A percentile compares a stretch with the other conserved stretches of the same genome.
These are phyloP conservation scores for Cephalotrichum gorgonifer DNA, from an alignment of 2,329 filamentous ascomycete genomes.

Conservation along the genomic window DNA sequence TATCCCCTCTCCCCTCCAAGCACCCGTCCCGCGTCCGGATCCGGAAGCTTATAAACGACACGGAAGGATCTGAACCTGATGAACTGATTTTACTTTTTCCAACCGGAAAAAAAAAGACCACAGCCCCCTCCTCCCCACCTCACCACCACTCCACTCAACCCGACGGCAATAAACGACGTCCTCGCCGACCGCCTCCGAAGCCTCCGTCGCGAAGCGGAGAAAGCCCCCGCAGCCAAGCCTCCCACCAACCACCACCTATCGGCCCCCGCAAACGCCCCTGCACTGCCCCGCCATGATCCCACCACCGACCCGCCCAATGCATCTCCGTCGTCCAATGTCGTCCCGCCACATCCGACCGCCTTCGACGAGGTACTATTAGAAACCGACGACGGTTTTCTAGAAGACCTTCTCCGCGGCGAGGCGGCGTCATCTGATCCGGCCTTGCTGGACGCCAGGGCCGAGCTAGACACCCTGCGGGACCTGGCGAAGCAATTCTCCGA, in stretches of 20 bases:
- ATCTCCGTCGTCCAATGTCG: not conserved
- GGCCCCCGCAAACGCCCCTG: not conserved
- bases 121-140: constrained; percentile 9
- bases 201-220: constrained; percentile 30
- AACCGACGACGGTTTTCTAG: constrained; percentile 40
- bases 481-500: constrained; percentile 2
- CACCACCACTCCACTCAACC: constrained; percentile 18
- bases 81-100: constrained; percentile 1
- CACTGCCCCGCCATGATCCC: not conserved
- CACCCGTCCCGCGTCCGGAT: no score
- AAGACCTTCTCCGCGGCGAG: constrained; percentile 38
- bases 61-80: no score
- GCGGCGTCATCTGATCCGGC: constrained; percentile 16
- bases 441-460: not conserved
- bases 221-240: constrained; percentile 9
- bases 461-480: constrained; percentile 1
- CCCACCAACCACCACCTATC: not conserved
- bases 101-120: not conserved
- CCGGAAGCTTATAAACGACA: no score
- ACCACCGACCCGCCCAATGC: not conserved
- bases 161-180: constrained; percentile 30
- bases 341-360: not conserved
- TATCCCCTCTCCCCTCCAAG: no score
- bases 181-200: constrained; percentile 40
- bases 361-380: constrained; percentile 21